Evolutionary conservation across 352 stramenopile species (phyloP), one percentile per base, ranked within the genome.

Genomic region (Phytophthora citricola): DNA sequence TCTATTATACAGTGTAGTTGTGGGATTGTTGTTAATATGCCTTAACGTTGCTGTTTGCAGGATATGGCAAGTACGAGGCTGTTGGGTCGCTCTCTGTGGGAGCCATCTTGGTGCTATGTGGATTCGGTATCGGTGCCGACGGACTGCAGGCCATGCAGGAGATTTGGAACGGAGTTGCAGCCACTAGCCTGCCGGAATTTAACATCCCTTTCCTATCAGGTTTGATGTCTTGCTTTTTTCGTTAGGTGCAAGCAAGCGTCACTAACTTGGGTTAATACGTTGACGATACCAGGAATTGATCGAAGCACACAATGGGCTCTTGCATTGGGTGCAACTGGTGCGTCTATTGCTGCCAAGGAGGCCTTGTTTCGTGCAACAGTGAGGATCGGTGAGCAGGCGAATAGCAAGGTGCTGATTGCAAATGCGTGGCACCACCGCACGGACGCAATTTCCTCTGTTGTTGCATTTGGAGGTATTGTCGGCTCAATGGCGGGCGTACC

Each of bases 341-440:
- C 96, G 6, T 98, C 92, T 4, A 98, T 99, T 66, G 73, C 84
- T 6, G 93, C 90, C 26, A 99, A 99, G 58, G 96, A 99, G 71
- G 94, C 83, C 52, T 73, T 99, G 7, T 99, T 93, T 72, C 90
- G 95, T 38, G 94, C 94, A 22, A 99, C 97, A 0, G 87, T 95
- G 14, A 81, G 79, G 29, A 94, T 99, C 11, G 97, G 92, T 8
- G 85, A 98, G 71, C 71, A 88, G 31, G 71, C 96, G 11, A 98
- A 98, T 66, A 98, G 93, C 59, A 96, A 96, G 57, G 93, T 99
- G 17, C 77, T 99, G 39, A 98, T 99, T 62, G 97, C 97, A 14
- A 99, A 99, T 83, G 97, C 97, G 6, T 99, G 96, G 96, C 97
- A 99, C 56, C 91, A 97, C 56, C 89, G 91, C 12, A 95, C 89